Percentiles rank a stretch among this genome's conserved stretches.
These are phyloP conservation scores for Sporisorium exsertum DNA, from an alignment of 1,284 basidiomycete species.

Conservation along the genomic window DNA sequence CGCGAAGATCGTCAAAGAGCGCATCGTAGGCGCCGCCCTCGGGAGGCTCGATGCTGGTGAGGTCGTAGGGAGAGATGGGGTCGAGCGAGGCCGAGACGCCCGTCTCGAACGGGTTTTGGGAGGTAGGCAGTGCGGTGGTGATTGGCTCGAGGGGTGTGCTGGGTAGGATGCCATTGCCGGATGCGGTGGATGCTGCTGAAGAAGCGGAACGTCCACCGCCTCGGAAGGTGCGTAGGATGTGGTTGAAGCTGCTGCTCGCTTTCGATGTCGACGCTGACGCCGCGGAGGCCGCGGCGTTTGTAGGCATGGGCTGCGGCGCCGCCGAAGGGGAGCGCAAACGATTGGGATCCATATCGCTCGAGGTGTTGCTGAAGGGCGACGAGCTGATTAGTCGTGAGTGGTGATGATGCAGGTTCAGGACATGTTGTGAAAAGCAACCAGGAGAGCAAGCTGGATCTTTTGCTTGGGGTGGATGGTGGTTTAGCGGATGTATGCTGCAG, in stretches of 20 bases:
- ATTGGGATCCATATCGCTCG: conserved; percentile 30
- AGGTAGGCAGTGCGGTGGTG: conserved; percentile 36
- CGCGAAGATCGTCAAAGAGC: conserved; percentile 38
- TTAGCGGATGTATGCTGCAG: not conserved
- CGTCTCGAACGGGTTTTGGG: conserved; percentile 22
- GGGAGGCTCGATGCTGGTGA: conserved; percentile 34
- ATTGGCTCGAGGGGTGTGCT: conserved; percentile 41
- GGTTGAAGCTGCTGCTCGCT: conserved; percentile 41
- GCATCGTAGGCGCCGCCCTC: conserved; percentile 32
- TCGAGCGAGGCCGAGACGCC: conserved; percentile 25
- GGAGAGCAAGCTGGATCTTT: not conserved
- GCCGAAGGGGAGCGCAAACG: conserved; percentile 32
- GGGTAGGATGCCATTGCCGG: conserved; percentile 31
- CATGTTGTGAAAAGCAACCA: not conserved
- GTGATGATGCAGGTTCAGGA: not conserved
- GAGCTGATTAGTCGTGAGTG: too few species aligned
- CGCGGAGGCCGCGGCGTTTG: conserved; percentile 19
- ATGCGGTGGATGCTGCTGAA: conserved; percentile 16
- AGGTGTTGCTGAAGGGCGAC: not conserved
- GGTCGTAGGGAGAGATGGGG: conserved; percentile 41
- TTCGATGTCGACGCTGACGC: conserved; percentile 24
- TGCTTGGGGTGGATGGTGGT: not conserved
- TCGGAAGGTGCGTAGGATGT: conserved; percentile 44
- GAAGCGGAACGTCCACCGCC: conserved; percentile 27
- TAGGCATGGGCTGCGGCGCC: conserved; percentile 19